Evolutionary conservation across 331 rosid genomes (phyloP).

Genomic region (Quercus tomentella): DNA sequence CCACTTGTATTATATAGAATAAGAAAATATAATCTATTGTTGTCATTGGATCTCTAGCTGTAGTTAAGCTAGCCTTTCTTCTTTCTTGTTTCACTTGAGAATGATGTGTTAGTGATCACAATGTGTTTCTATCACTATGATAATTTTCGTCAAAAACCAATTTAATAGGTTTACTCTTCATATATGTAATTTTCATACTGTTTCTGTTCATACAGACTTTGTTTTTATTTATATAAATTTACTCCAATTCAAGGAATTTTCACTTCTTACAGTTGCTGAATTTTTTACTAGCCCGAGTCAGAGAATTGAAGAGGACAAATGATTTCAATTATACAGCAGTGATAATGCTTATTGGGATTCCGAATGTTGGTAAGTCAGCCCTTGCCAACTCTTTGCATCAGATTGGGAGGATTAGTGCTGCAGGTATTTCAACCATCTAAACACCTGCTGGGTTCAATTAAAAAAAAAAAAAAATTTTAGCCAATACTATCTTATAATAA

Average conservation of each 20-base stretch:
- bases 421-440: constrained; percentile 44
- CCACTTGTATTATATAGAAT: too few species aligned
- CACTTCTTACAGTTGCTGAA: constrained; percentile 54
- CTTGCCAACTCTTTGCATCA: constrained; percentile 83
- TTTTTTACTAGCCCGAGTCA: constrained; percentile 62
- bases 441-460: neutral
- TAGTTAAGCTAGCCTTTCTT: neutral
- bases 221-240: neutral
- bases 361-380: constrained; percentile 92
- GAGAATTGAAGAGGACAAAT: constrained; percentile 47
- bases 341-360: constrained; percentile 73
- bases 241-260: neutral
- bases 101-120: neutral
- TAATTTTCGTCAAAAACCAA: neutral
- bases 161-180: neutral
- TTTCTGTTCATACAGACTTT: neutral
- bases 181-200: neutral
- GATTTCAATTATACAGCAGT: constrained; percentile 52
- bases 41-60: neutral
- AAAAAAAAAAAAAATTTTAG: too few species aligned
- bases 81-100: constrained; percentile 3
- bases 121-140: neutral
- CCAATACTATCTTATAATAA: neutral
- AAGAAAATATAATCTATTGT: neutral
- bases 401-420: constrained; percentile 86